Evolutionary conservation across 2,329 filamentous ascomycete genomes (phyloP), one percentile per base, ranked within the genome.

Genomic region (Lasiodiplodia citricola): DNA sequence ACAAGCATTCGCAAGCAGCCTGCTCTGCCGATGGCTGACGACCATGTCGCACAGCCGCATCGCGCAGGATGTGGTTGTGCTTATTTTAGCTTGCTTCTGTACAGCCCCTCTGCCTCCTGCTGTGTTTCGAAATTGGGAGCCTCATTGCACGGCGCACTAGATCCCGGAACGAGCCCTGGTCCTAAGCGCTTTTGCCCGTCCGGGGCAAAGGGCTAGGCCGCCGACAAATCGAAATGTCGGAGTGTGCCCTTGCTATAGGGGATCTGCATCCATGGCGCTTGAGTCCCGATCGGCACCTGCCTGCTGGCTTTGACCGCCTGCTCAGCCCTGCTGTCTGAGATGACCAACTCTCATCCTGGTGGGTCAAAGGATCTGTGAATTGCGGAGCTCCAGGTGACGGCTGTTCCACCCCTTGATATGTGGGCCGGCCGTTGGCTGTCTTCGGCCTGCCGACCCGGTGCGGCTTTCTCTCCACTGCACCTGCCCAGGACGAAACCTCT

Each of bases 281-380:
- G 60, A 37, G 41, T 3, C 41, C 41, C 60, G 60, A 52, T 52
- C 60, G 60, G 60, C 60, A 64, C 13, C 44, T 52, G 44, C 60
- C 60, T 52, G 60, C n/a, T 52, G 60, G 60, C 60, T 52, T 25
- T 52, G 60, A 38, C 60, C 60, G 47, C 47, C 60, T 64, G 44
- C 60, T 64, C 60, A 64, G 60, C 60, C 60, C 60, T 64, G 60
- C 47, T 64, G 28, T 47, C 14, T 44, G 60, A 52, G 44, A 64
- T 38, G 60, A 54, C 60, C 60, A 64, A 63, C 58, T 28, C 37
- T 44, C 41, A 7, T 28, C 44, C 25, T 18, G 18, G 58, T 63
- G 58, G 41, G 58, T 51, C 58, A 25, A 51, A 52, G 60, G 47
- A 64, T 64, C 44, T 64, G 44, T 64, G 47, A 54, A 52, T 52